Evolutionary conservation across 2,329 filamentous ascomycete species (phyloP).

Genomic region (Pyrenochaeta sp.): DNA sequence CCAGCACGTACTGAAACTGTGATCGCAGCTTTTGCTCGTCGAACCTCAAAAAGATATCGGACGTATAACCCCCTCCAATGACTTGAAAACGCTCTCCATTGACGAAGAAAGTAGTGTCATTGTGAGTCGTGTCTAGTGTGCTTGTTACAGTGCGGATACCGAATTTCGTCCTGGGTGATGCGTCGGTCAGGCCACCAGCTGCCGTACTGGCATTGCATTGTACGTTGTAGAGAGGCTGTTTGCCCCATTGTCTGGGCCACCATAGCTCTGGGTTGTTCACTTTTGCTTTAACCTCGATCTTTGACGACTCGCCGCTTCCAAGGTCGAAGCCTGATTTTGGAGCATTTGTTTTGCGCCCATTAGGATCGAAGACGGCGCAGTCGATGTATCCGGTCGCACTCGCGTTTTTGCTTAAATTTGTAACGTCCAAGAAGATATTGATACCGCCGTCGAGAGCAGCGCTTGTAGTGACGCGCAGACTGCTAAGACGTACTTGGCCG

Average conservation of each 20-base stretch:
- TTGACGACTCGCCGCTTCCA: not conserved
- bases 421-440: constrained; percentile 30
- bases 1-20: constrained; percentile 64
- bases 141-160: constrained; percentile 66
- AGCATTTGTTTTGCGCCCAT: not conserved
- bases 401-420: constrained; percentile 21
- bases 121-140: constrained; percentile 56
- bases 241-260: constrained; percentile 70
- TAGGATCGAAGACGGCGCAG: constrained; percentile 19
- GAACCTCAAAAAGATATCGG: constrained; percentile 70
- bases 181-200: constrained; percentile 43
- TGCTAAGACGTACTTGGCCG: constrained; percentile 54
- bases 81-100: constrained; percentile 69
- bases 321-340: constrained; percentile 7
- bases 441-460: constrained; percentile 25
- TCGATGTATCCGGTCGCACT: constrained; percentile 12
- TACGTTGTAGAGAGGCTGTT: constrained; percentile 61
- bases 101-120: constrained; percentile 65
- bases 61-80: constrained; percentile 66
- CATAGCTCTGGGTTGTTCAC: constrained; percentile 62
- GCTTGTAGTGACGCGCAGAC: constrained; percentile 35
- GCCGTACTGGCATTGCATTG: constrained; percentile 37
- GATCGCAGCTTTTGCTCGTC: constrained; percentile 57
- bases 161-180: constrained; percentile 51
- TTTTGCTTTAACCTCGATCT: constrained; percentile 10